phyloP scores from a whole-genome alignment of 495 filamentous ascomycete species.

The Corynascus novoguineensis region DNA sequence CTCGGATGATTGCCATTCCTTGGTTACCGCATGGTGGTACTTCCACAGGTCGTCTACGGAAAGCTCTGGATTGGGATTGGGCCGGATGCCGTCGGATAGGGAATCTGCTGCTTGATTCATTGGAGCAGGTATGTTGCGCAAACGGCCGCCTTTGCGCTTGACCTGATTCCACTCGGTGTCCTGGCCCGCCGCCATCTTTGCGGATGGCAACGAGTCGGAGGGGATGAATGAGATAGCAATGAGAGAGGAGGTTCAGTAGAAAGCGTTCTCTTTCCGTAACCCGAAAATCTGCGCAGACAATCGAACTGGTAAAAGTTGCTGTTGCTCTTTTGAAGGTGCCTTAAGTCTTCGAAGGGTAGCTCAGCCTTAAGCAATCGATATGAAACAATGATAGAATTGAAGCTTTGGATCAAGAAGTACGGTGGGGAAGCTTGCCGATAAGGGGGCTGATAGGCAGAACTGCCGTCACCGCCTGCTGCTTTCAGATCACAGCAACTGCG shows the following conservation, averaged over 20 bases:
- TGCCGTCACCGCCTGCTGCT: slow-evolving; percentile 4
- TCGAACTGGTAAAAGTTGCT: no score
- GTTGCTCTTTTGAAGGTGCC: no score
- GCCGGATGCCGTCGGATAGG: slow-evolving; percentile 12
- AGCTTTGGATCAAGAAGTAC: no score
- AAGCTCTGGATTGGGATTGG: slow-evolving; percentile 28
- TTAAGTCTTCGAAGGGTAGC: no score
- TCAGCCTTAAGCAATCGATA: no score
- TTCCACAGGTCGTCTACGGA: slow-evolving; percentile 19
- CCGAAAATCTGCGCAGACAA: no score
- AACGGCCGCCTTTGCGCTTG: slow-evolving; percentile 25
- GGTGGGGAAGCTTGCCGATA: slow-evolving; percentile 3
- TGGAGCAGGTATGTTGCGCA: slow-evolving; percentile 14
- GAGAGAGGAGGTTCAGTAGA: no score
- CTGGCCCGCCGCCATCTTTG: slow-evolving; percentile 7
- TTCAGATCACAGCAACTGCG: neutral
- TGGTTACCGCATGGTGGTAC: slow-evolving; percentile 19
- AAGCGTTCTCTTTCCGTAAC: no score
- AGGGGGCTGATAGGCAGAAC: neutral
- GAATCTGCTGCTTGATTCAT: slow-evolving; percentile 1
- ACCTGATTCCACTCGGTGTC: slow-evolving; percentile 27
- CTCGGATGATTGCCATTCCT: slow-evolving; percentile 15
- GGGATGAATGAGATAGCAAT: no score
- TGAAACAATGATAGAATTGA: no score
- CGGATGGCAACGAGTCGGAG: no score